Evolutionary conservation across 1,139 yeast genomes (phyloP), one percentile per base, ranked within the genome.

Genomic region (Yamadazyma membranifaciens): DNA sequence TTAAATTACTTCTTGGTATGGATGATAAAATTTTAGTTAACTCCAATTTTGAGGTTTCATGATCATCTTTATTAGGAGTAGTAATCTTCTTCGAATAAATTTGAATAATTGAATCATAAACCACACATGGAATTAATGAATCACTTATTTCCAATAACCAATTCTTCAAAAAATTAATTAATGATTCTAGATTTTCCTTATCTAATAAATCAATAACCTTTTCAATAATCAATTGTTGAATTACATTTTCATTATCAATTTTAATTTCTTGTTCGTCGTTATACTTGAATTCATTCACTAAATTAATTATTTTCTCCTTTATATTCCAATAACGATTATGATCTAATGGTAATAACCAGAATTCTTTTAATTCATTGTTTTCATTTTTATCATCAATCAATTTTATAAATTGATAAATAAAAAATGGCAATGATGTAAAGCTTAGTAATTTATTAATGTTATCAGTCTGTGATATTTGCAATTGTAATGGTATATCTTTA

Each of bases 141-240:
- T 73, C 78, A 31, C 65, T 60, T 11, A 67, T 60, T 44, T 73
- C 77, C 25, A 73, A 56, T 20, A 72, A 50, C 78, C 78, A 73
- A 42, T 58, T 59, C 43, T 67, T 67, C 22, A 67, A 36, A 42
- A 69, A 72, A 41, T 65, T 68, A 3, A 69, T 48, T 22, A 59
- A 46, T 16, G 48, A 48, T 3, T 34, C 38, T 2, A 44, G 25
- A 2, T 39, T 35, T 36, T 52, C 50, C 6, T 37, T 31, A 10
- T 46, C 37, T 15, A 65, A 44, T 13, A 45, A 35, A 1, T 50
- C 49, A 7, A 61, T 38, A 4, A 65, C 50, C 15, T 46, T 41
- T 10, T 50, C 50, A n/a, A 64, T 44, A 16, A 67, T 55, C 7
- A 50, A 51, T 17, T 51, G 51, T 39, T 62, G 64, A 3, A 62